Evolutionary conservation across 306 rosid genomes (phyloP), one percentile per base, ranked within the genome.

Genomic region (Carpinus fangiana): DNA sequence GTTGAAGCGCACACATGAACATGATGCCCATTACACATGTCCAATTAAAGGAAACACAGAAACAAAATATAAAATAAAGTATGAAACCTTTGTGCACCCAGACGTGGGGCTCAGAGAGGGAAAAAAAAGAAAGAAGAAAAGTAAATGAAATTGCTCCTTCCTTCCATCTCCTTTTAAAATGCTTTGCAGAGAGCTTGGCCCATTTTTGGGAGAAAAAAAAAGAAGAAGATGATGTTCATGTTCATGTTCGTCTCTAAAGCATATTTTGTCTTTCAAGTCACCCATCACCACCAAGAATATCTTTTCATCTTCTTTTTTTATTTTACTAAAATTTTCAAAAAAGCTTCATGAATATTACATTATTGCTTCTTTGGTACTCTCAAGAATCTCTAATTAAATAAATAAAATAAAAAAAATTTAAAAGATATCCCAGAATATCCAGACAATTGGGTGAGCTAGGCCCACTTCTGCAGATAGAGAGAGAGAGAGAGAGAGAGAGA

Each of bases 251-350:
- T 67, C 54, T 76, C 57, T 55, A 61, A 26, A 64, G 69, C 74
- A 73, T 50, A 51, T 38, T 86, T 83, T 84, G 79, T 80, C 86
- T 79, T 76, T 70, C 46, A 76, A 77, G 51, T 72, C 62, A 76
- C 77, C 75, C 61, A 64, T 83, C 87, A 78, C 79, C 82, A 79
- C 79, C 82, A 79, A 66, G 72, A 50, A 75, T 59, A 81, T 79
- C 80, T 80, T 88, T 83, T 61, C 41, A 70, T 53, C 83, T 34
- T 85, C 52, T 12, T 48, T 48, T 48, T 48, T 48, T 77, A 21
- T 46, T 26, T 70, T 38, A 34, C 79, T 10, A 50, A 56, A 45
- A 6, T n/a, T 51, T n/a, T 2, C 1, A 28, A 65, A 54, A 73
- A 62, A 38, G 56, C 57, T 66, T 51, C 41, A 52, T 62, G 74